Base-by-base conservation (phyloP, 129 eudicot species). In the Sambucus nigra region DNA sequence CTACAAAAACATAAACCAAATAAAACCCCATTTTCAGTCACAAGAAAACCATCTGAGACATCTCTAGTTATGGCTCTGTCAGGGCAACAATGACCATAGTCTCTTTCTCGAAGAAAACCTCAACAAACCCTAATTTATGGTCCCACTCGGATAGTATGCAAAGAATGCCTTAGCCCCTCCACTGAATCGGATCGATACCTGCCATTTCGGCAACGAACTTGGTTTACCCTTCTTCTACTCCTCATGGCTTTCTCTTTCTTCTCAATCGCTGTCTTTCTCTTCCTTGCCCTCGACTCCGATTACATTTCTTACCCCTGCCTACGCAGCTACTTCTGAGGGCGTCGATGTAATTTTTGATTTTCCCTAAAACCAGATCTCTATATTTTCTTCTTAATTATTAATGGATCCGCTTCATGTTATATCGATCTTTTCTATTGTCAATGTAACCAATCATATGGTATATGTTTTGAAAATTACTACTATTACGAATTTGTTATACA, bases 291-390 rank as follows among this genome's bases (percentile, higher is more conserved):
- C 31, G 97, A 88, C 28, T 68, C 82, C 4, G 92, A 80, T 62
- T 78, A 66, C 44, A 31, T 65, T 92, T 6, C 14, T 70, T 17
- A 31, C 60, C n/a, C 75, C 83, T 20, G 93, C 62, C 24, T 75
- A 74, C 50, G 85, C 92, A 16, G 77, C 81, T 8, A 42, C 74
- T 47, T 70, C 91, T 2, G 88, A 88, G 68, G 95, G 97, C 54
- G 88, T 88, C 49, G 85, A 88, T 95, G 97, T 75, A 77, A 39
- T 59, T n/a, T n/a, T n/a, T n/a, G n/a, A n/a, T n/a, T n/a, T n/a
- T n/a, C n/a, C n/a, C n/a, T n/a, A n/a, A n/a, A n/a, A n/a, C n/a
- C 15, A n/a, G n/a, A n/a, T n/a, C 0, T 6, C 23, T 26, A n/a
- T 59, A 15, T 27, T 27, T 35, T 56, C 25, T 61, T n/a, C n/a